phyloP scores from a whole-genome alignment of 225 moss, liverwort and hornwort genomes.

The Pleurozium schreberi region DNA sequence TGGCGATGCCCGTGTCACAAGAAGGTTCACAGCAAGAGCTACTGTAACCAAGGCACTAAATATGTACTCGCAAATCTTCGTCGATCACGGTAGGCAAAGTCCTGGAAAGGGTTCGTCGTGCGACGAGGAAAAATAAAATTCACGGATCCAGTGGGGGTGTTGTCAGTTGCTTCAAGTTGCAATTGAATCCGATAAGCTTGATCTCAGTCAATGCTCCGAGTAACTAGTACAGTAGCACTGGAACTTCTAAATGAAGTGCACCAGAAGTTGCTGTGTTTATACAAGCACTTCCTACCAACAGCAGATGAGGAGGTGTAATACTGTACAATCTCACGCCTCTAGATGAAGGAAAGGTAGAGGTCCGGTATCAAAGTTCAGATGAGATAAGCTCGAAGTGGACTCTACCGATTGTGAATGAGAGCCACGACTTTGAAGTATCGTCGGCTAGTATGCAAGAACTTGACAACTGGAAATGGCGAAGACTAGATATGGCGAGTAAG shows the following conservation, averaged over 20 bases:
- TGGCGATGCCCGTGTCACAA: neutral
- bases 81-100: neutral
- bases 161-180: neutral
- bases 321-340: constrained; percentile 4
- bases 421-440: neutral
- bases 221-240: neutral
- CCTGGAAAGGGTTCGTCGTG: neutral
- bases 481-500: constrained; percentile 8
- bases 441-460: neutral
- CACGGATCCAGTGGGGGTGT: neutral
- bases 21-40: neutral
- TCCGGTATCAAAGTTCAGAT: neutral
- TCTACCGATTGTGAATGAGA: neutral
- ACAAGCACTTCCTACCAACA: neutral
- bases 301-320: neutral
- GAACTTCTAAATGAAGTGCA: neutral
- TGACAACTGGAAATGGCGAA: neutral
- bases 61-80: neutral
- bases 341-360: neutral
- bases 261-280: neutral
- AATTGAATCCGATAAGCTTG: neutral
- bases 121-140: neutral
- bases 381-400: neutral
- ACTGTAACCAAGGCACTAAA: neutral
- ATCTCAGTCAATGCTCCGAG: neutral